These are phyloP conservation scores for Fusarium sp. DNA, from an alignment of 2,329 filamentous ascomycete species.

Conservation along the genomic window DNA sequence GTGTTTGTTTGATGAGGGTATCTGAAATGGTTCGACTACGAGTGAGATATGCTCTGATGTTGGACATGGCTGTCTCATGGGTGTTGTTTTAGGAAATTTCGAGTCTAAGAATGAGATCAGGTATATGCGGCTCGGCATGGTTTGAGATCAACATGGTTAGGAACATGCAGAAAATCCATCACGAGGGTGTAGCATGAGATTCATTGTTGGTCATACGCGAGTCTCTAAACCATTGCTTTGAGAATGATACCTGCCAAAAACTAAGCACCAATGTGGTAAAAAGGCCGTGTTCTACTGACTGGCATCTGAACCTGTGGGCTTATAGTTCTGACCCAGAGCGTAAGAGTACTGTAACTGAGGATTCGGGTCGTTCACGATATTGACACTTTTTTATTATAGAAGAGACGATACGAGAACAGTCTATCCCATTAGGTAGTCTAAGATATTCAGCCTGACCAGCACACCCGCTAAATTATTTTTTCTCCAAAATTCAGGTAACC, in stretches of 20 bases:
- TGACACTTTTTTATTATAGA: neutral
- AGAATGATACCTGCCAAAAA: neutral
- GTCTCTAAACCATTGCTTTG: neutral
- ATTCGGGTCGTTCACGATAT: neutral
- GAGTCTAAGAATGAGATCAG: neutral
- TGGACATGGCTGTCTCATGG: constrained; percentile 15
- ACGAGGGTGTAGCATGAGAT: neutral
- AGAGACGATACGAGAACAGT: neutral
- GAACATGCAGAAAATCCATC: neutral
- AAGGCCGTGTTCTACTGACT: neutral
- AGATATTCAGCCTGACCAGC: neutral
- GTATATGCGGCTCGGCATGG: constrained; percentile 7
- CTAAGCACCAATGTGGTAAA: neutral
- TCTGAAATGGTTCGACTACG: constrained; percentile 41
- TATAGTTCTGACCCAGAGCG: neutral
- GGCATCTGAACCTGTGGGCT: neutral
- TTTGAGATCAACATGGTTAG: neutral
- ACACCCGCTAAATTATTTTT: neutral
- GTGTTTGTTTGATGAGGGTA: constrained; percentile 26
- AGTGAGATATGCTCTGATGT: constrained; percentile 41
- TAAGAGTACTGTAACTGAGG: neutral
- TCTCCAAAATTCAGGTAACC: neutral
- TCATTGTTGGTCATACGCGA: neutral
- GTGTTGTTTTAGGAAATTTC: neutral
- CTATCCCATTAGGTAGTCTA: neutral